Base-by-base conservation (phyloP, 2,329 filamentous ascomycete species). In the Xylaria multiplex region DNA sequence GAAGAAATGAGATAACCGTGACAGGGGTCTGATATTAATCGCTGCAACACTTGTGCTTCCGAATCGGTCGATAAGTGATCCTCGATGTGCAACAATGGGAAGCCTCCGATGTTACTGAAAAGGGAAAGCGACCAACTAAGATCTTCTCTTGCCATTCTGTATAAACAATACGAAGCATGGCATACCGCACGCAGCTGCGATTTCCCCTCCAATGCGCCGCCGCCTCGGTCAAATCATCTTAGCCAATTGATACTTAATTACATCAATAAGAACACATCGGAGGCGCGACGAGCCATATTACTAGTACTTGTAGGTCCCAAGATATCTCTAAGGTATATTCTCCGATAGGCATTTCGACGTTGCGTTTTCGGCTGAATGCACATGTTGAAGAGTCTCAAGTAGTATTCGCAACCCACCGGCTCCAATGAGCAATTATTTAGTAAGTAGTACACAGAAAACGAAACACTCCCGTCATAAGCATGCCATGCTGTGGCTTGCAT, bases 1-100 rank as follows among this genome's bases (percentile, higher is more conserved):
- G 46, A 16, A 52, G 46, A 30, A 45, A 13, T 48, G 52, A 60
- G 60, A 64, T 64, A 67, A 61, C 54, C 48, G 50, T 30, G 43
- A 63, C 59, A 62, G 30, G 66, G 62, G 22, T 59, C 52, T 4
- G 55, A 68, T 65, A 66, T 66, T 60, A 63, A 62, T 35, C 46
- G 59, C 45, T 40, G 22, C 56, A 35, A 48, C 55, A 50, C 49
- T 46, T 24, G 22, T 63, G 16, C 19, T 49, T 58, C 65, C 48
- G 48, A 50, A 13, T 37, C n/a, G 42, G 42, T 58, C 46, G 22
- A 43, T 43, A 55, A 24, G 49, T 48, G 54, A 60, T 57, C 45
- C 27, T 43, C 32, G 30, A 42, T 27, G 48, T 32, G 11, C 37
- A 42, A 27, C 42, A 45, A 52, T 40, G 16, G 49, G 24, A 55